Evolutionary conservation across 2,329 filamentous ascomycete genomes (phyloP), one percentile per base, ranked within the genome.

Genomic region (Pyrenochaeta sp.): DNA sequence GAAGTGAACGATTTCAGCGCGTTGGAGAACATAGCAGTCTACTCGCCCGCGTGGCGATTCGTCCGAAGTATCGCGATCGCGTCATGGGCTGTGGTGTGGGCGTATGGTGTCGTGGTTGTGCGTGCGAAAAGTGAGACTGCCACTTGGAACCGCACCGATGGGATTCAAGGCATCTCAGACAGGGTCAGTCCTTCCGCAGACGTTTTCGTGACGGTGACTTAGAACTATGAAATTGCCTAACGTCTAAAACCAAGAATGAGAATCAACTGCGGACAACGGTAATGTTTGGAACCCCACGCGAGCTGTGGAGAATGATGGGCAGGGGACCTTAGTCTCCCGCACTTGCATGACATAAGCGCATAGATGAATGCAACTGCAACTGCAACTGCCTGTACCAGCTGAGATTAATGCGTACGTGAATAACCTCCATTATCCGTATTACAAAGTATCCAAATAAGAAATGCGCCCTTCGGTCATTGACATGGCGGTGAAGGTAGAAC

Each of bases 1-100:
- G 91, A 94, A 65, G 89, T 90, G 77, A 98, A 94, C 64, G 94
- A 96, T 80, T 98, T 98, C 76, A 98, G 86, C 65, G 92, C 70
- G 66, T 73, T 93, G 74, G 92, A 92, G 80, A 97, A 97, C 93
- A 98, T 97, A 77, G 74, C 86, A 76, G 53, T 64, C 50, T 67
- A 62, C 40, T 65, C 63, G 70, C 67, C 64, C 64, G 64, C 62
- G 64, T 64, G 64, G 66, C 64, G 64, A 66, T 66, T 28, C 56
- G 61, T 58, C 54, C 34, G 54, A 52, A 48, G 56, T 55, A 52
- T 48, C 53, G 61, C 55, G 54, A 58, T 59, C 56, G 62, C 68
- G 71, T 71, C 73, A 75, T 76, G 71, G 64, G 66, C 66, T 50
- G 65, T 50, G 64, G 46, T 62, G 52, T 61, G 50, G 61, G 47